Conservation (phyloP, 208 protist genomes). For the Leishmania tropica region DNA sequence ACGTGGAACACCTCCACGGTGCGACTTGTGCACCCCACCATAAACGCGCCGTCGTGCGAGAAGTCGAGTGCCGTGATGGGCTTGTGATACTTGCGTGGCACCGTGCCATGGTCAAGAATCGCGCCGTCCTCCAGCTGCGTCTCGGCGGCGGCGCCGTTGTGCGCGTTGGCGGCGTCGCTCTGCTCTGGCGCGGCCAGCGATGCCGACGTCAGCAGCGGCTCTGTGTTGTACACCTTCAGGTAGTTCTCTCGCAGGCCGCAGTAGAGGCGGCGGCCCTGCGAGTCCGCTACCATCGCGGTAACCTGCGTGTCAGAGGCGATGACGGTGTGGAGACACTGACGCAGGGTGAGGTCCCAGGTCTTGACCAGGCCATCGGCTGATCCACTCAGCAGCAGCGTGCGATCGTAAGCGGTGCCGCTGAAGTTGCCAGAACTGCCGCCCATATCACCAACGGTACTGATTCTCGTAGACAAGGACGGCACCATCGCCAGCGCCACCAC, state of each 20-base stretch:
- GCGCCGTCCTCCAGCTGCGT: slow-evolving; percentile 9
- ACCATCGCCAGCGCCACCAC: slow-evolving; percentile 77
- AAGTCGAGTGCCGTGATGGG: slow-evolving; percentile 74
- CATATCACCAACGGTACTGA: background rate
- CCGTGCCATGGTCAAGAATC: slow-evolving; percentile 67
- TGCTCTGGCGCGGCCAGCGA: slow-evolving; percentile 4
- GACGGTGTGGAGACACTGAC: slow-evolving; percentile 89
- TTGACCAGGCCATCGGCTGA: slow-evolving; percentile 89
- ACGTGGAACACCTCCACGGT: slow-evolving; percentile 87
- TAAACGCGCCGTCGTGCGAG: slow-evolving; percentile 65
- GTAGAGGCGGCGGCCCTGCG: slow-evolving; percentile 64
- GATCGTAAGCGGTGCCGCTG: slow-evolving; percentile 8
- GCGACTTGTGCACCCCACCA: slow-evolving; percentile 84
- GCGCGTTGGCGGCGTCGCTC: background rate
- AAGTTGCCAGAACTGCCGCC: slow-evolving; percentile 3
- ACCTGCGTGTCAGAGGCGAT: slow-evolving; percentile 85
- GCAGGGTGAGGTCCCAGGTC: slow-evolving; percentile 80
- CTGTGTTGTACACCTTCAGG: slow-evolving; percentile 85
- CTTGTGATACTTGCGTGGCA: slow-evolving; percentile 83
- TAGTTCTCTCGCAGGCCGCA: slow-evolving; percentile 88
- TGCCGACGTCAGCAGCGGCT: slow-evolving; percentile 34
- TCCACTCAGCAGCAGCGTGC: slow-evolving; percentile 66
- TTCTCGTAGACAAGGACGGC: slow-evolving; percentile 12
- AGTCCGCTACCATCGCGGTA: slow-evolving; percentile 71
- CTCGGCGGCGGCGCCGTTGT: background rate